A percentile compares a stretch with the other conserved stretches of the same genome.
Conservation (phyloP, 768 basidiomycete genomes). For the Auricularia sp. region DNA sequence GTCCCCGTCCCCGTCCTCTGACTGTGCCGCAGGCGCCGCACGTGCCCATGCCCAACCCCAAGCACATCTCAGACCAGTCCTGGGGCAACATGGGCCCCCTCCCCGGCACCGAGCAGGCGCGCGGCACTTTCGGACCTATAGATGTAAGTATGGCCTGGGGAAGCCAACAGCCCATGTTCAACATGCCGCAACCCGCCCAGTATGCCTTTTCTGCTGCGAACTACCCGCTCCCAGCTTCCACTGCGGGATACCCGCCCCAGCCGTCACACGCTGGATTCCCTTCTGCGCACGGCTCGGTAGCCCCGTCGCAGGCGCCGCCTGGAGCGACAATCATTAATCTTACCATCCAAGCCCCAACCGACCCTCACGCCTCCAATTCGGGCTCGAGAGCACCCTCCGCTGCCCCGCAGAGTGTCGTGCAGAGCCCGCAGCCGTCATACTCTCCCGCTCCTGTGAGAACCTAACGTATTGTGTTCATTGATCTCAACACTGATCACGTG, state of each 20-base stretch:
- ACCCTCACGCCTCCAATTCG: neutral
- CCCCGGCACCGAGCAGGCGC: neutral
- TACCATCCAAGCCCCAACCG: neutral
- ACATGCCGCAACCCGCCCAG: neutral
- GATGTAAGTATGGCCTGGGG: neutral
- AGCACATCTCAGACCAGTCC: neutral
- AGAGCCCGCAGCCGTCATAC: too few relatives aligned
- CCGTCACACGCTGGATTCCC: neutral
- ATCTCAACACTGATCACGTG: too few relatives aligned
- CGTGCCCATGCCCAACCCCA: neutral
- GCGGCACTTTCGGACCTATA: neutral
- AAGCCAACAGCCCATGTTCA: too few relatives aligned
- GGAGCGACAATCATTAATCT: neutral
- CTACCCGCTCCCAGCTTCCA: neutral
- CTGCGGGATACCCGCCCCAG: neutral
- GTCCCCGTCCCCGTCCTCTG: neutral
- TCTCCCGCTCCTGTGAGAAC: too few relatives aligned
- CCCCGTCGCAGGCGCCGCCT: neutral
- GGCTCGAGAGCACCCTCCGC: neutral
- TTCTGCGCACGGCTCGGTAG: too few relatives aligned
- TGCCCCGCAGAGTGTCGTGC: neutral
- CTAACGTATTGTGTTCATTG: too few relatives aligned
- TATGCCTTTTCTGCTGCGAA: neutral
- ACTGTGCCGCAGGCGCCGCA: neutral
- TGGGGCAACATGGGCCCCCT: constrained; percentile 1